Evolutionary conservation across 1,139 yeast species (phyloP).

Genomic region (Debaryomyces robertsiae): DNA sequence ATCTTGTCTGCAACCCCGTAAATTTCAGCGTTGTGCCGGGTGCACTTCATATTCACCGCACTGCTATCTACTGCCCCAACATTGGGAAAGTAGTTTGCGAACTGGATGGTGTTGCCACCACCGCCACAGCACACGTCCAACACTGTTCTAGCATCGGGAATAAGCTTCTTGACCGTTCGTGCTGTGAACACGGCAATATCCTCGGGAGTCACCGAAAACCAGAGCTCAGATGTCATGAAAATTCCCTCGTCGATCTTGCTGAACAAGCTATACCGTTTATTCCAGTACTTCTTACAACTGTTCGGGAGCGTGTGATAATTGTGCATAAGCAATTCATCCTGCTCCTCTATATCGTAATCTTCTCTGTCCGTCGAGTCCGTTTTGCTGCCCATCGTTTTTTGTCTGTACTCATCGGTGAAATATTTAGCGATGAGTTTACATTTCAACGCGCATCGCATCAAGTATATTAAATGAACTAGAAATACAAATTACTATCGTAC

Average conservation of each 20-base stretch:
- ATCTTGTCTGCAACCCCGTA: slow-evolving; percentile 61
- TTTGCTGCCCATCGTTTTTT: slow-evolving; percentile 5
- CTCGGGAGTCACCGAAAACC: slow-evolving; percentile 95
- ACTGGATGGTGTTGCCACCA: slow-evolving; percentile 90
- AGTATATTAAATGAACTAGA: too few species aligned
- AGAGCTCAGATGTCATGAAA: slow-evolving; percentile 70
- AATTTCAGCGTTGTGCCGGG: slow-evolving; percentile 69
- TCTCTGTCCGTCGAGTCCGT: slow-evolving; percentile 9
- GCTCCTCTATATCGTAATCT: slow-evolving; percentile 24
- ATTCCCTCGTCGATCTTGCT: slow-evolving; percentile 69
- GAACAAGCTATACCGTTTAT: slow-evolving; percentile 59
- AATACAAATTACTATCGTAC: too few species aligned
- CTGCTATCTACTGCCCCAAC: slow-evolving; percentile 73
- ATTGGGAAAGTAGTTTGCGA: slow-evolving; percentile 58
- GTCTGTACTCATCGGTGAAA: neutral
- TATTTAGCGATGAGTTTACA: neutral
- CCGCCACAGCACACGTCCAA: slow-evolving; percentile 92
- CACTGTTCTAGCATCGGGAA: slow-evolving; percentile 46
- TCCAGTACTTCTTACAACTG: slow-evolving; percentile 58
- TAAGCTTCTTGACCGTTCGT: slow-evolving; percentile 41
- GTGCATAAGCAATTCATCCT: slow-evolving; percentile 42
- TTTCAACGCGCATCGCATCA: neutral
- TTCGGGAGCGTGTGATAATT: slow-evolving; percentile 43
- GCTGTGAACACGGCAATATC: slow-evolving; percentile 66
- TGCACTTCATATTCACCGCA: slow-evolving; percentile 62